Evolutionary conservation across 805 yeast genomes (phyloP).

Genomic region (Ogataea nakhonphanomensis): DNA sequence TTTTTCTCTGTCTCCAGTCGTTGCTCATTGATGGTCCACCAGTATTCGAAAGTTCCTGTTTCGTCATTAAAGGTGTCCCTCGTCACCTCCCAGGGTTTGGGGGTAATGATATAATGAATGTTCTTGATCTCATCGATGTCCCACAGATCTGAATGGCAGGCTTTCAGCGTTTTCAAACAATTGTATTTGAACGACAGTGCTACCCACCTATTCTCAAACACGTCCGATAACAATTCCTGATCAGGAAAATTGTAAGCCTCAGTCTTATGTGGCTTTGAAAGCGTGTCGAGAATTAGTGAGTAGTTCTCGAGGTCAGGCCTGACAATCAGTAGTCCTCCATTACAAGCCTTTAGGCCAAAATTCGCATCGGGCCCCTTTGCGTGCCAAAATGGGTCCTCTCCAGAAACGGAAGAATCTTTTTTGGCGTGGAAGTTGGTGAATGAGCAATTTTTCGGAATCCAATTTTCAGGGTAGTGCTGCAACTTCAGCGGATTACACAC

Average conservation of each 20-base stretch:
- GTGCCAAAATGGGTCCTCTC: slow-evolving; percentile 15
- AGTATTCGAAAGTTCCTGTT: slow-evolving; percentile 45
- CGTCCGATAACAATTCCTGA: slow-evolving; percentile 53
- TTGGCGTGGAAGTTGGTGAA: slow-evolving; percentile 39
- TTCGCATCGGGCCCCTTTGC: slow-evolving; percentile 40
- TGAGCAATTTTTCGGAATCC: slow-evolving; percentile 51
- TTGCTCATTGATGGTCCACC: slow-evolving; percentile 47
- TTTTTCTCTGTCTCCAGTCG: slow-evolving; percentile 20
- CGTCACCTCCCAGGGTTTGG: slow-evolving; percentile 57
- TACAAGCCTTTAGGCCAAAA: slow-evolving; percentile 47
- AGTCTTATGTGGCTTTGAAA: slow-evolving; percentile 37
- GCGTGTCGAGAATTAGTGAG: slow-evolving; percentile 38
- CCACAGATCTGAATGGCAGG: slow-evolving; percentile 47
- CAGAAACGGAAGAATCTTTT: slow-evolving; percentile 8
- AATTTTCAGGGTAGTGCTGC: slow-evolving; percentile 50
- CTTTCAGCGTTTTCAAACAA: slow-evolving; percentile 50
- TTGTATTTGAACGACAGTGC: slow-evolving; percentile 52
- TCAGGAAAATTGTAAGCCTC: slow-evolving; percentile 52
- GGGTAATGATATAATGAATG: slow-evolving; percentile 53
- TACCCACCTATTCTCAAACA: slow-evolving; percentile 48
- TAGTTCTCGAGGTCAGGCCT: slow-evolving; percentile 39
- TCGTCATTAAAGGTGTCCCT: slow-evolving; percentile 34
- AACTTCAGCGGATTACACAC: slow-evolving; percentile 56
- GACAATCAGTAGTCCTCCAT: slow-evolving; percentile 57
- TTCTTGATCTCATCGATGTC: slow-evolving; percentile 47